Evolutionary conservation across 1,284 basidiomycete genomes (phyloP).

Genomic region (Cryptococcus sp.): DNA sequence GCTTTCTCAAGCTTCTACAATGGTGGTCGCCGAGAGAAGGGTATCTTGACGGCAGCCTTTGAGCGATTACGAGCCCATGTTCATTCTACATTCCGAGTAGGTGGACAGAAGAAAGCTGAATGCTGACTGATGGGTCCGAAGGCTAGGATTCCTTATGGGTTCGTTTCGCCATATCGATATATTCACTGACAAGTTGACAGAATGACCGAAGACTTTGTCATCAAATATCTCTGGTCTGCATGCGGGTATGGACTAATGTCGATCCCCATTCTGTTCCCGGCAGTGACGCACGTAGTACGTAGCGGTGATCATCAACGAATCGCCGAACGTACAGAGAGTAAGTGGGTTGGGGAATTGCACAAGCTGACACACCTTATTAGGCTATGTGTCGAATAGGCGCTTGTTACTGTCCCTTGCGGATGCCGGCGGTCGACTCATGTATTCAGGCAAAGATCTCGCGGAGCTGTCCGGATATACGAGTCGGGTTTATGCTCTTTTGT

Average conservation of each 20-base stretch:
- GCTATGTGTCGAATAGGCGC: slow-evolving; percentile 95
- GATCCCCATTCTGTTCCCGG: slow-evolving; percentile 72
- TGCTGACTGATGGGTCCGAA: slow-evolving; percentile 3
- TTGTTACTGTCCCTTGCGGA: slow-evolving; percentile 90
- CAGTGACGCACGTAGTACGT: slow-evolving; percentile 6
- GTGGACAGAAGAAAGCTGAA: slow-evolving; percentile 12
- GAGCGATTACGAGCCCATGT: slow-evolving; percentile 81
- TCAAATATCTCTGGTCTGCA: slow-evolving; percentile 92
- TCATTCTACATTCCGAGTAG: slow-evolving; percentile 86
- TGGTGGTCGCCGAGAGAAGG: slow-evolving; percentile 79
- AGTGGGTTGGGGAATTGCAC: slow-evolving; percentile 28
- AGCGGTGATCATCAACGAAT: slow-evolving; percentile 42
- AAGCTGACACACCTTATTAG: slow-evolving; percentile 52
- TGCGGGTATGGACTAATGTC: slow-evolving; percentile 86
- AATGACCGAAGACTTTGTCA: slow-evolving; percentile 87
- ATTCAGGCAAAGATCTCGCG: slow-evolving; percentile 69
- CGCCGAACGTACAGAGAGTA: slow-evolving; percentile 67
- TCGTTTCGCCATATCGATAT: background rate
- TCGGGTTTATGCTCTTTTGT: slow-evolving; percentile 83
- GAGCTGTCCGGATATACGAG: slow-evolving; percentile 91
- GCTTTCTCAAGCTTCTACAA: slow-evolving; percentile 74
- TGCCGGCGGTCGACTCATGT: slow-evolving; percentile 80
- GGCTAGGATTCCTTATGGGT: slow-evolving; percentile 45
- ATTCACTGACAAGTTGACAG: slow-evolving; percentile 8
- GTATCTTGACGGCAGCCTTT: slow-evolving; percentile 81